Evolutionary conservation across 768 basidiomycete species (phyloP), one percentile per base, ranked within the genome.

Genomic region (Rhizopogon salebrosus): DNA sequence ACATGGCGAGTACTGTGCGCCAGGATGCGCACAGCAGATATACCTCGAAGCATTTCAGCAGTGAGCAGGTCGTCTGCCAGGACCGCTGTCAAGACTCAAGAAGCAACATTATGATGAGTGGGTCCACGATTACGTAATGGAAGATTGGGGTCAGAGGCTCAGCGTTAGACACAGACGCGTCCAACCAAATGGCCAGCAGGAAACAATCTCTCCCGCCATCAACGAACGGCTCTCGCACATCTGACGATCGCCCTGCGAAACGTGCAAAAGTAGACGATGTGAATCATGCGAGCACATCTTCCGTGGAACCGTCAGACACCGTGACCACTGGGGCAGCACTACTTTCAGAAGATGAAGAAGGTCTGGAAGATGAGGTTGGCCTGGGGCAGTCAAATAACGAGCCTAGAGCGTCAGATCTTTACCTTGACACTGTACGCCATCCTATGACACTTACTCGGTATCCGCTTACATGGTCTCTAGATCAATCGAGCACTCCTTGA

Each of bases 401-500:
- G 52, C 65, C 57, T 56, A 68, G 64, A 63, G 78, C 90, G 35
- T 89, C 91, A 49, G 94, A 98, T 70, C 76, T 97, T 62, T 97
- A 97, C 69, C 83, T 98, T 49, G 94, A 98, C 74, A 97, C 94
- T 54, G 94, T 89, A 70, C 67, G 87, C 72, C 54, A 53, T 37
- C 18, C 49, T 16, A 14, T 26, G 56, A 60, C 40, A 56, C 50
- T 52, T 49, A 57, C 45, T 52, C 40, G 41, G 26, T 57, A 16
- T 23, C 23, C 20, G 31, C 45, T 46, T 22, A 16, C 48, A 41
- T 37, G 52, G 31, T 22, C n/a, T 27, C 53, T 64, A 98, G 95
- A 90, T 98, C 58, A 93, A 97, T 68, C 82, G 97, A 56, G 82
- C 80, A 42, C 77, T 84, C 41, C 82, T 99, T 53, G 97, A 99